Conservation (phyloP, 2,329 filamentous ascomycete species). For the Penicillium crustosum region DNA sequence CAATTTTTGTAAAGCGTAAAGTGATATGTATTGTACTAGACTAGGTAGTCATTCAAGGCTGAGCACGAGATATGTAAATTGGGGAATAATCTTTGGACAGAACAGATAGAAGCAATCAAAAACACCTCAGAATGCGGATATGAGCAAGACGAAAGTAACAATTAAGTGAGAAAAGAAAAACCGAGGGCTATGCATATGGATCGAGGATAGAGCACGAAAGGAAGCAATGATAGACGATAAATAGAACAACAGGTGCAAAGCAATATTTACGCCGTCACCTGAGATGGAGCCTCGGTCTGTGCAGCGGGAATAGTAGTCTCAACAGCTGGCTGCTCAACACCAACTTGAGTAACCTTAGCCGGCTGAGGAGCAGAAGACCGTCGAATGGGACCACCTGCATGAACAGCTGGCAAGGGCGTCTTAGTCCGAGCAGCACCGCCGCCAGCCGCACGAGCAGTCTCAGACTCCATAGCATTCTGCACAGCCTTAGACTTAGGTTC, state of each 20-base stretch:
- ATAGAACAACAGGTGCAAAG: background rate
- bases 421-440: constrained; percentile 31
- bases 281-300: constrained; percentile 15
- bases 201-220: background rate
- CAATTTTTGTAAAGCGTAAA: background rate
- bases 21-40: background rate
- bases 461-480: constrained; percentile 36
- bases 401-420: constrained; percentile 19
- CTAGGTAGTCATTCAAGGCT: background rate
- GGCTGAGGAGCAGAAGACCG: constrained; percentile 33
- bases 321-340: constrained; percentile 17
- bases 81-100: constrained; percentile 4
- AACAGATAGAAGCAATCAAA: background rate
- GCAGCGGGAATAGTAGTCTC: constrained; percentile 23
- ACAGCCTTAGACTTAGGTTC: constrained; percentile 27
- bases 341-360: constrained; percentile 21
- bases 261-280: constrained; percentile 21
- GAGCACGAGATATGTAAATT: constrained; percentile 1
- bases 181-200: constrained; percentile 23
- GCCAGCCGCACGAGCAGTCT: constrained; percentile 37
- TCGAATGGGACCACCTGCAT: constrained; percentile 36
- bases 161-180: background rate
- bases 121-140: constrained; percentile 8
- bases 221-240: background rate
- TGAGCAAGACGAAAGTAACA: background rate